Conservation (phyloP, 148 eudicot genomes). For the Vaccinium corymbosum region DNA sequence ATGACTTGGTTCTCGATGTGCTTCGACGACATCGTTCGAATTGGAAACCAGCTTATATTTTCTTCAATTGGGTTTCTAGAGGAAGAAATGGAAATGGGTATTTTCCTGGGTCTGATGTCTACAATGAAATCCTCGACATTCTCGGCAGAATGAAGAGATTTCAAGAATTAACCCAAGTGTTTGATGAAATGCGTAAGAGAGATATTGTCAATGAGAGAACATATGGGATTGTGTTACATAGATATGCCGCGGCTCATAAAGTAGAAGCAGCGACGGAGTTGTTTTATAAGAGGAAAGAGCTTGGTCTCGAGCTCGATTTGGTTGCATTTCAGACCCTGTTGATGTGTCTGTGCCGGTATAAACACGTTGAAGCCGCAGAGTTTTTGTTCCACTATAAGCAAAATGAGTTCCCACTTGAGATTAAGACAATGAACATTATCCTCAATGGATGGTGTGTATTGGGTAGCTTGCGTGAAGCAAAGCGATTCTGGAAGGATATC, state of each 20-base stretch:
- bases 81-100: constrained; percentile 33
- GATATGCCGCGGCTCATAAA: constrained; percentile 69
- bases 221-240: constrained; percentile 55
- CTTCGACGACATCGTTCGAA: constrained; percentile 60
- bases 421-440: constrained; percentile 72
- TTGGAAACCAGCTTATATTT: constrained; percentile 58
- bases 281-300: constrained; percentile 52
- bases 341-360: constrained; percentile 59
- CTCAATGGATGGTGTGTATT: constrained; percentile 83
- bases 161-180: constrained; percentile 45
- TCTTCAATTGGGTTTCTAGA: constrained; percentile 62
- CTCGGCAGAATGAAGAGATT: constrained; percentile 66
- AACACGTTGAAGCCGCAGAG: constrained; percentile 79
- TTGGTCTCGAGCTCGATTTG: constrained; percentile 54
- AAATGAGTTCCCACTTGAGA: constrained; percentile 43
- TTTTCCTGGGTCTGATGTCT: constrained; percentile 36
- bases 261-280: constrained; percentile 56
- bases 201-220: constrained; percentile 51
- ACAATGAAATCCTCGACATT: constrained; percentile 63
- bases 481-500: constrained; percentile 78
- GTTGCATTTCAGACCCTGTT: constrained; percentile 65
- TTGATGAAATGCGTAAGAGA: constrained; percentile 71
- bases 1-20: constrained; percentile 56
- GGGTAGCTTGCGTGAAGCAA: constrained; percentile 68
- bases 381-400: constrained; percentile 53